Conservation (phyloP, 768 basidiomycete species). For the Termitomyces sp. region DNA sequence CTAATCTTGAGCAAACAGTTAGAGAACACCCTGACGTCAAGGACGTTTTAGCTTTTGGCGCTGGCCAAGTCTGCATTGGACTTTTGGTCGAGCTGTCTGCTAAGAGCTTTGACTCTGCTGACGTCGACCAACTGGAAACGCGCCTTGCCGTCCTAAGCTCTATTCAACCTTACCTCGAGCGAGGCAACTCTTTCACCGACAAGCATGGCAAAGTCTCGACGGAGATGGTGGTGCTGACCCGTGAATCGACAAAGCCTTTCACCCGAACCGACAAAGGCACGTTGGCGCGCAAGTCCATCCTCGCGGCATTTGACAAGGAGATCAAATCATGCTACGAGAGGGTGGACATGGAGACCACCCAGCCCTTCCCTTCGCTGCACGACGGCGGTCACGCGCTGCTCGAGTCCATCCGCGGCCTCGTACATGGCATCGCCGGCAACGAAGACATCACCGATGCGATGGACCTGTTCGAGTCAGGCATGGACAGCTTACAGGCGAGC, state of each 20-base stretch:
- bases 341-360: conserved; percentile 15
- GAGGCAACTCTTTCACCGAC: conserved; percentile 28
- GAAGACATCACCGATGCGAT: conserved; percentile 16
- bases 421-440: conserved; percentile 15
- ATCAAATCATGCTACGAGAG: conserved; percentile 27
- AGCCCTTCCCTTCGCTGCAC: conserved; percentile 19
- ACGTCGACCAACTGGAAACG: conserved; percentile 12
- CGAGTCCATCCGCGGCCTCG: conserved; percentile 16
- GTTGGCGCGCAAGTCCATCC: conserved; percentile 26
- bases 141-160: conserved; percentile 15
- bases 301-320: conserved; percentile 24
- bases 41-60: conserved; percentile 31
- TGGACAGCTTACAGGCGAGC: conserved; percentile 35
- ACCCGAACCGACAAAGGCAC: conserved; percentile 33
- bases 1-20: conserved; percentile 24
- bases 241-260: conserved; percentile 22
- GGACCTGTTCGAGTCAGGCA: conserved; percentile 34
- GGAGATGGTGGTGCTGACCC: conserved; percentile 34
- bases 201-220: conserved; percentile 29
- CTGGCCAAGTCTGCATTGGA: conserved; percentile 26
- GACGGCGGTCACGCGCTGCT: conserved; percentile 16
- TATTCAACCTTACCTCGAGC: conserved; percentile 24
- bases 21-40: conserved; percentile 30
- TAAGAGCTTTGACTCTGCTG: conserved; percentile 4
- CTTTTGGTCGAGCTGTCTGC: conserved; percentile 28